Base-by-base conservation (phyloP, 2,329 filamentous ascomycete species). In the Amesomyces nigricolor region DNA sequence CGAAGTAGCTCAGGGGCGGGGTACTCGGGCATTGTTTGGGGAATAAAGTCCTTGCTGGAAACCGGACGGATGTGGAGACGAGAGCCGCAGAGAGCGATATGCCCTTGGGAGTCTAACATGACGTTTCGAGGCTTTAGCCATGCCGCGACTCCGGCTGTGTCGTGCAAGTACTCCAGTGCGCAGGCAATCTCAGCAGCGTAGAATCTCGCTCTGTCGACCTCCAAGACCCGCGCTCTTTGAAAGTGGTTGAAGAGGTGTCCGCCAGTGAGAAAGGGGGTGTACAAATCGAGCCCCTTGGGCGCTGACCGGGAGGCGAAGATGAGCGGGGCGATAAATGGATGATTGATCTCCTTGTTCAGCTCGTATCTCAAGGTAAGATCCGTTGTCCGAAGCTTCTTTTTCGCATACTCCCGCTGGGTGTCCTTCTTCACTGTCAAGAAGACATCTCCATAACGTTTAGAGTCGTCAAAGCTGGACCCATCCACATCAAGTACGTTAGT, bases 101-200 rank as follows among this genome's bases (percentile, higher is more conserved):
- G 51, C 7, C 51, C 51, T 10, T 29, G 5, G 1, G 51, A 35
- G 37, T 53, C 51, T 2, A 53, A 14, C 10, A 47, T 8, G 16
- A 47, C 35, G 19, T 53, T 50, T 2, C 19, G n/a, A 35, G 47
- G 37, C 16, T 42, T 50, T 14, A 39, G 26, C 37, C 22, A 42
- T 37, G 7, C 19, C 10, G 16, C 8, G 6, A 32, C 14, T 2
- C 14, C 7, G 47, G 9, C 13, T 13, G 6, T 30, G 22, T 29
- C 4, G 22, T 50, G 47, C n/a, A 50, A 38, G 8, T 40, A 50
- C n/a, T 50, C 47, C 22, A 50, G 14, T 10, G 47, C 47, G 37
- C 47, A 50, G 13, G 30, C 7, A 8, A 50, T 16, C 47, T 50
- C 47, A 8, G 38, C 38, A 17, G 17, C 26, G 26, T 50, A 50